Percentiles rank a stretch among this genome's conserved stretches.
phyloP scores from a whole-genome alignment of 2,329 filamentous ascomycete genomes.

The Pleurostoma richardsiae region DNA sequence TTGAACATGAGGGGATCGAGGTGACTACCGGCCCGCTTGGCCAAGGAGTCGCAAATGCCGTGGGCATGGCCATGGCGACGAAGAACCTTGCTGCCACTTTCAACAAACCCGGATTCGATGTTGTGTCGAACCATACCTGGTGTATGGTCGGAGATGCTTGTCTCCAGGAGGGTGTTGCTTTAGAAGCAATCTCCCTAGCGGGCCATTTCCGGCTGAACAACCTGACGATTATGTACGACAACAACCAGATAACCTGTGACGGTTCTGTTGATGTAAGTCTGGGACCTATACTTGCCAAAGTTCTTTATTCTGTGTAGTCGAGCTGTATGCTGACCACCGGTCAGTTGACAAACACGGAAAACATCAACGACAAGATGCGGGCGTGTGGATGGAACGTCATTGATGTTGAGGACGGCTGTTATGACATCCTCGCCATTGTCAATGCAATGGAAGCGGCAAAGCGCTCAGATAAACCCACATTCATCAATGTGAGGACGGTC shows the following conservation, averaged over 20 bases:
- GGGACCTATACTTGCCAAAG: background rate
- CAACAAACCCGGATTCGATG: conserved; percentile 40
- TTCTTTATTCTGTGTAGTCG: too few species aligned
- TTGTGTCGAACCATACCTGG: conserved; percentile 45
- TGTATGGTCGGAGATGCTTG: conserved; percentile 52
- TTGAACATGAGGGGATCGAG: conserved; percentile 49
- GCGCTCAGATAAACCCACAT: conserved; percentile 38
- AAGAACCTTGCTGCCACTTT: conserved; percentile 46
- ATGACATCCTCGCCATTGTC: conserved; percentile 40
- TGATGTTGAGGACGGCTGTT: conserved; percentile 42
- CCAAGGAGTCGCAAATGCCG: conserved; percentile 51
- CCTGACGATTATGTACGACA: conserved; percentile 50
- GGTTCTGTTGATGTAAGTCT: conserved; percentile 38
- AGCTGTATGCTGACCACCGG: too few species aligned
- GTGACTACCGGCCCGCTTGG: conserved; percentile 53
- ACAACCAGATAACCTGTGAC: conserved; percentile 53
- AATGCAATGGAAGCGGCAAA: conserved; percentile 36
- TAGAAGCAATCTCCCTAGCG: conserved; percentile 49
- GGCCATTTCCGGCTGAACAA: conserved; percentile 47
- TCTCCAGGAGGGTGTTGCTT: conserved; percentile 48
- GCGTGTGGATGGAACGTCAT: conserved; percentile 49
- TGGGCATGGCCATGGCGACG: conserved; percentile 49
- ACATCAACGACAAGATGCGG: conserved; percentile 49
- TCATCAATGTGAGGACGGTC: conserved; percentile 53
- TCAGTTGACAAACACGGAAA: conserved; percentile 39